phyloP scores from a whole-genome alignment of 148 eudicot species.

The Silene conica region DNA sequence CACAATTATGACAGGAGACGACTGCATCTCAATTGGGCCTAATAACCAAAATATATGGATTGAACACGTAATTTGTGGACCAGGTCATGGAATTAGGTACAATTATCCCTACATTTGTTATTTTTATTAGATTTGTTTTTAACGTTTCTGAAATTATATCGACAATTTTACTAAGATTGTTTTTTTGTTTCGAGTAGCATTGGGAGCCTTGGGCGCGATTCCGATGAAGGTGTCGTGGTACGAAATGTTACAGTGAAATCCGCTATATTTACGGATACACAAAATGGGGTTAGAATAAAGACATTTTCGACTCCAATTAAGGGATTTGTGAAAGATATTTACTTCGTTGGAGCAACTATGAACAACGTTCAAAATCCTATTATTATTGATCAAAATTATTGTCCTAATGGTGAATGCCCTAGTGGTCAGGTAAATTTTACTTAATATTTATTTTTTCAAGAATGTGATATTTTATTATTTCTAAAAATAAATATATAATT shows the following conservation, averaged over 20 bases:
- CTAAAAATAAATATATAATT: too few relatives aligned
- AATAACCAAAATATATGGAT: slow-evolving; percentile 37
- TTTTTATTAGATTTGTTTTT: too few relatives aligned
- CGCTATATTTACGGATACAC: slow-evolving; percentile 37
- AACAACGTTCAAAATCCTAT: slow-evolving; percentile 53
- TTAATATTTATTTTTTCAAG: too few relatives aligned
- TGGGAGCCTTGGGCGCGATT: slow-evolving; percentile 42
- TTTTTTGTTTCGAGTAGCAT: slow-evolving; percentile 29
- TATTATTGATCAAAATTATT: slow-evolving; percentile 61
- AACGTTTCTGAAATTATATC: too few relatives aligned
- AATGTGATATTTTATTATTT: too few relatives aligned
- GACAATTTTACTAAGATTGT: background rate
- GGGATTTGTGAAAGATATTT: slow-evolving; percentile 35
- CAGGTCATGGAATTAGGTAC: slow-evolving; percentile 69
- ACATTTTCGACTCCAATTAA: slow-evolving; percentile 39
- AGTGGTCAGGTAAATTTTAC: slow-evolving; percentile 15
- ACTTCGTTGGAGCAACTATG: slow-evolving; percentile 42
- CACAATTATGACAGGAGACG: slow-evolving; percentile 45
- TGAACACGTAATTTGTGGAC: slow-evolving; percentile 43
- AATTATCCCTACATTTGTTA: too few relatives aligned
- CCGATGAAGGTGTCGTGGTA: slow-evolving; percentile 29
- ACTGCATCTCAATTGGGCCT: slow-evolving; percentile 53
- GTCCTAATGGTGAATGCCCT: slow-evolving; percentile 31
- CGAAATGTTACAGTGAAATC: slow-evolving; percentile 47
- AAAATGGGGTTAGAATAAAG: slow-evolving; percentile 67